A percentile compares a stretch with the other conserved stretches of the same genome.
Evolutionary conservation across 768 basidiomycete genomes (phyloP).

Genomic region (Phanerochaete carnosa): DNA sequence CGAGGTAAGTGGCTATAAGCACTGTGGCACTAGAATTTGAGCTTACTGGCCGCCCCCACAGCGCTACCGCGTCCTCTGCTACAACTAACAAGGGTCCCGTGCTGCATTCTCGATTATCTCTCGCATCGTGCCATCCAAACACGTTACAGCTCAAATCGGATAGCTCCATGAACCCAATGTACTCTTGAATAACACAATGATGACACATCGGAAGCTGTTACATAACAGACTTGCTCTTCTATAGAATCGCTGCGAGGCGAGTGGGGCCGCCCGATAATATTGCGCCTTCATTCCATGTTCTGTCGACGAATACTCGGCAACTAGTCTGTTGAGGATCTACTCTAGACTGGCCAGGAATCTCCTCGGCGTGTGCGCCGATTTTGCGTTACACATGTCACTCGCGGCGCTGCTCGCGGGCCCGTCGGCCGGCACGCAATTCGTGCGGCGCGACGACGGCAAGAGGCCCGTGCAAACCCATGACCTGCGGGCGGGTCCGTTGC

Average conservation of each 20-base stretch:
- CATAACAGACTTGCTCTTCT: not conserved
- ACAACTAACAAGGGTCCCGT: slow-evolving; percentile 16
- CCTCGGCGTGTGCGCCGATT: too few relatives aligned
- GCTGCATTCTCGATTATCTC: not conserved
- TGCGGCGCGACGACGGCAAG: too few relatives aligned
- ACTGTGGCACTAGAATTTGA: not conserved
- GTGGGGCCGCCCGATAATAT: not conserved
- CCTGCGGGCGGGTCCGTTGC: too few relatives aligned
- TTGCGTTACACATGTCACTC: too few relatives aligned
- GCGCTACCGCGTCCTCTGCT: slow-evolving; percentile 43
- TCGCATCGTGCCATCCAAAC: not conserved
- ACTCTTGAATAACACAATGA: not conserved
- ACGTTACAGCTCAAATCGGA: not conserved
- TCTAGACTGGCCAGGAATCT: too few relatives aligned
- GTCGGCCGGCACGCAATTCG: too few relatives aligned
- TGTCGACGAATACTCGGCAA: not conserved
- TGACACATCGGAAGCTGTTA: not conserved
- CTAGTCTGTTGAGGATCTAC: too few relatives aligned
- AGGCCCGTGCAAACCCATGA: too few relatives aligned
- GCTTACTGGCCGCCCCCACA: slow-evolving; percentile 10
- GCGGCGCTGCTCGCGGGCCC: too few relatives aligned
- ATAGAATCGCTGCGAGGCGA: not conserved
- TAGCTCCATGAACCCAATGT: not conserved
- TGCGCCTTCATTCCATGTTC: not conserved
- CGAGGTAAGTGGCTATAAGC: slow-evolving; percentile 33